Conservation (phyloP, 257 asterid species). For the Solanum lycopersicoides region DNA sequence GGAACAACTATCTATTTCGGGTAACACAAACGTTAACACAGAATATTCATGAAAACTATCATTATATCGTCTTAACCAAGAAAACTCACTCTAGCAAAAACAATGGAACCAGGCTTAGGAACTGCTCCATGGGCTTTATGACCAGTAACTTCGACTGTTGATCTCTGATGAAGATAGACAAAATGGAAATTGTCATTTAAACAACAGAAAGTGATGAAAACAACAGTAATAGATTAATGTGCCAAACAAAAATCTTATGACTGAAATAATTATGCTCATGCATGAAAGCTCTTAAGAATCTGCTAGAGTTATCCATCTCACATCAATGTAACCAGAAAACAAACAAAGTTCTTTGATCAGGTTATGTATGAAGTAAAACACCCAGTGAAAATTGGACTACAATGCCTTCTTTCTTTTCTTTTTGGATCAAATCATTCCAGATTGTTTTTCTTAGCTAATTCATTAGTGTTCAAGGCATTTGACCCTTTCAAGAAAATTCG, state of each 20-base stretch:
- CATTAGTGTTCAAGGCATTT: neutral
- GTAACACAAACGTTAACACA: neutral
- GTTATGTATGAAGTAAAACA: neutral
- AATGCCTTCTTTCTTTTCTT: neutral
- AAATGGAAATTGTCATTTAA: neutral
- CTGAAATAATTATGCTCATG: neutral
- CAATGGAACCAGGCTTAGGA: slow-evolving; percentile 79
- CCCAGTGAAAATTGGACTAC: neutral
- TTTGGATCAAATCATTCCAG: neutral
- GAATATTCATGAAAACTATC: neutral
- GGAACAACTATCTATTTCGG: neutral
- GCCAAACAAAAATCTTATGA: neutral
- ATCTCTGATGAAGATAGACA: slow-evolving; percentile 37
- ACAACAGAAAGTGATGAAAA: neutral
- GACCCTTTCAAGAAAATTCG: neutral
- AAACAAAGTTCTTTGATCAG: neutral
- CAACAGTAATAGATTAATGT: neutral
- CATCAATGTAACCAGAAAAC: neutral
- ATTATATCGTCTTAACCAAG: neutral
- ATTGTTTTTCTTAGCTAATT: neutral
- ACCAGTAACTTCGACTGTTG: slow-evolving; percentile 76
- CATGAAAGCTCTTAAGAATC: neutral
- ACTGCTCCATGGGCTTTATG: slow-evolving; percentile 92
- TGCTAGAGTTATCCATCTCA: neutral
- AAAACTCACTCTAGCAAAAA: slow-evolving; percentile 66